These are phyloP conservation scores for Boletus sp. DNA, from an alignment of 1,284 basidiomycete species.

Conservation along the genomic window DNA sequence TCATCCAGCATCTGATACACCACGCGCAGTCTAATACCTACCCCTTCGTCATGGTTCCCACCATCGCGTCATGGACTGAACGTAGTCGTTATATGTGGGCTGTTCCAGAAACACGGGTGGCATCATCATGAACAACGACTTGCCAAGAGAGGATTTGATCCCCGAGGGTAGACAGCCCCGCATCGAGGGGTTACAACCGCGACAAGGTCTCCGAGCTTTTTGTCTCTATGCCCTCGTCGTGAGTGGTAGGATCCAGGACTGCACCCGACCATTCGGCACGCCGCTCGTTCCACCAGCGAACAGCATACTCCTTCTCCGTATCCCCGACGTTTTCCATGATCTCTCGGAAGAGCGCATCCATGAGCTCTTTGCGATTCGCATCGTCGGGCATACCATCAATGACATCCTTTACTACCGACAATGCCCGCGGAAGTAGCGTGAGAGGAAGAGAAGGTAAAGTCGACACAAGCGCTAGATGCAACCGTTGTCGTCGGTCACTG, in stretches of 20 bases:
- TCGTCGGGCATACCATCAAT: conserved; percentile 33
- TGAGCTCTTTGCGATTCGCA: conserved; percentile 48
- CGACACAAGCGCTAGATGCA: conserved; percentile 62
- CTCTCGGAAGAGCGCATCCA: conserved; percentile 60
- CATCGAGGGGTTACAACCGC: conserved; percentile 18
- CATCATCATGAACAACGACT: too few relatives aligned
- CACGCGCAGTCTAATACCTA: too few relatives aligned
- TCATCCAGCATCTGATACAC: too few relatives aligned
- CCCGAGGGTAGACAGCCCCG: too few relatives aligned
- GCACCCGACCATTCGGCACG: conserved; percentile 29
- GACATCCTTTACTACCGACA: conserved; percentile 50
- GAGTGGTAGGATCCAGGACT: conserved; percentile 2
- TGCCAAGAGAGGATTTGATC: too few relatives aligned
- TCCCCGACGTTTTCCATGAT: conserved; percentile 66
- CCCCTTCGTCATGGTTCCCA: too few relatives aligned
- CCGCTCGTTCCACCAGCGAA: conserved; percentile 68
- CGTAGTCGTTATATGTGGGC: too few relatives aligned
- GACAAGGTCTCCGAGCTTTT: not conserved
- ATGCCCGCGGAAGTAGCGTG: conserved; percentile 52
- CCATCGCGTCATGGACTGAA: too few relatives aligned
- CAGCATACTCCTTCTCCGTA: conserved; percentile 61
- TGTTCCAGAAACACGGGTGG: too few relatives aligned
- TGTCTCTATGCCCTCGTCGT: not conserved
- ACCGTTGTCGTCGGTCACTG: conserved; percentile 48
- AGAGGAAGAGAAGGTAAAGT: conserved; percentile 61